These are phyloP conservation scores for Pseudonectria foliicola DNA, from an alignment of 2,329 filamentous ascomycete species.

Conservation along the genomic window DNA sequence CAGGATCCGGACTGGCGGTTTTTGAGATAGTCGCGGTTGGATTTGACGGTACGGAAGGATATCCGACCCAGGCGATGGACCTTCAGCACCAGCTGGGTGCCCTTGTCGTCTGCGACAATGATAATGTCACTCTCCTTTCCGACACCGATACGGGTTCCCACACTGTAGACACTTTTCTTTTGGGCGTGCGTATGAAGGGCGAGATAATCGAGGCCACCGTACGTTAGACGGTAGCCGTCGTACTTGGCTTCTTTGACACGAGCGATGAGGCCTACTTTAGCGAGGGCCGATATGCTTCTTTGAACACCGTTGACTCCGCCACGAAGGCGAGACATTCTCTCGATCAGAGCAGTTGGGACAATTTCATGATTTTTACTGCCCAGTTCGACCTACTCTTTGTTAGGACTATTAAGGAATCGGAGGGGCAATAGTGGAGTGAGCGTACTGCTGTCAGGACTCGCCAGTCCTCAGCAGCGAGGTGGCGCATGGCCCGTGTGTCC, in stretches of 20 bases:
- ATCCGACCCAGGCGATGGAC: conserved; percentile 94
- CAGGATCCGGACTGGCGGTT: conserved; percentile 75
- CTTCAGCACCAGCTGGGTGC: conserved; percentile 78
- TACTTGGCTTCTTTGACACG: conserved; percentile 94
- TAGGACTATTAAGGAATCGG: conserved; percentile 22
- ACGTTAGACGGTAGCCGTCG: conserved; percentile 93
- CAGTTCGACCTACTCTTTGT: conserved; percentile 66
- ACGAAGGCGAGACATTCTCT: conserved; percentile 72
- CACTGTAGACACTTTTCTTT: conserved; percentile 75
- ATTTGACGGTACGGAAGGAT: conserved; percentile 92
- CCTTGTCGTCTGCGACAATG: conserved; percentile 75
- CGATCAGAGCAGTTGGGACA: conserved; percentile 84
- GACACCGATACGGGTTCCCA: conserved; percentile 89
- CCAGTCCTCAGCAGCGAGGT: conserved; percentile 91
- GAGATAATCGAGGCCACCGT: conserved; percentile 96
- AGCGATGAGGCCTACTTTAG: conserved; percentile 86
- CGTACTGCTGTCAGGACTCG: conserved; percentile 83
- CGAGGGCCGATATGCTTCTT: conserved; percentile 80
- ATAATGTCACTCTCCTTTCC: conserved; percentile 98
- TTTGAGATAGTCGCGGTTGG: conserved; percentile 89
- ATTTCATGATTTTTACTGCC: conserved; percentile 96
- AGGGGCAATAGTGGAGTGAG: conserved; percentile 20
- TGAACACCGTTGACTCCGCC: conserved; percentile 74
- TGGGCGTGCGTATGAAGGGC: conserved; percentile 84
- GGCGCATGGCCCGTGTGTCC: conserved; percentile 87